Evolutionary conservation across 2,329 filamentous ascomycete species (phyloP).

Genomic region (Aspergillus chevalieri): DNA sequence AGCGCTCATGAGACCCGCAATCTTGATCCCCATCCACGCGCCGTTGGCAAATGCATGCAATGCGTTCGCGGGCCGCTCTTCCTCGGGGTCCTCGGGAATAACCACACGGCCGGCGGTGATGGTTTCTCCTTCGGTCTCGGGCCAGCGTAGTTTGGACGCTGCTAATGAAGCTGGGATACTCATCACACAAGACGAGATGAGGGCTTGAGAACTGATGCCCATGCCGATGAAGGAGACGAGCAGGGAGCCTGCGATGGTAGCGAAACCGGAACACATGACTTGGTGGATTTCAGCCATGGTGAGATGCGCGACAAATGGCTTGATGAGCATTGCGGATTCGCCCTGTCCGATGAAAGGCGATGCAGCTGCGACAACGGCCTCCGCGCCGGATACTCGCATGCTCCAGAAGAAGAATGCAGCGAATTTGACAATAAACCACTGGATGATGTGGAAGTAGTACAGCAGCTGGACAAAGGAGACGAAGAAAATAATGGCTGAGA

Average conservation of each 20-base stretch:
- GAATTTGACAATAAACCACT: conserved; percentile 86
- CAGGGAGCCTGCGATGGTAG: conserved; percentile 84
- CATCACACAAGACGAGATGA: conserved; percentile 93
- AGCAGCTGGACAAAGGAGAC: conserved; percentile 82
- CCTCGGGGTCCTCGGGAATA: conserved; percentile 72
- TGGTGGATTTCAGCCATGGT: conserved; percentile 86
- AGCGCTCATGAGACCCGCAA: conserved; percentile 73
- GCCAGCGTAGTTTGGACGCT: conserved; percentile 82
- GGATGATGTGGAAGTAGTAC: conserved; percentile 72
- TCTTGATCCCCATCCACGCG: conserved; percentile 79
- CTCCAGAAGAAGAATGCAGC: conserved; percentile 88
- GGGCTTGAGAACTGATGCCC: conserved; percentile 74
- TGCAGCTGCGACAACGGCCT: conserved; percentile 87
- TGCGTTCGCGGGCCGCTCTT: conserved; percentile 65
- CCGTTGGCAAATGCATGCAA: conserved; percentile 82
- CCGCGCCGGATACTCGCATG: conserved; percentile 79
- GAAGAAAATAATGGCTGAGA: conserved; percentile 96
- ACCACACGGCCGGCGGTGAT: conserved; percentile 75
- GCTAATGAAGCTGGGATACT: conserved; percentile 86
- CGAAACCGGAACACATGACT: conserved; percentile 86
- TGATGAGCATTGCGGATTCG: conserved; percentile 88
- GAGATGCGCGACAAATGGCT: conserved; percentile 76
- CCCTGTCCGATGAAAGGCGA: conserved; percentile 93
- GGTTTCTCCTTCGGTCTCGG: conserved; percentile 72
- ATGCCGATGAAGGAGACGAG: conserved; percentile 79